These are phyloP conservation scores for Globisporangium rhizosaccharum DNA, from an alignment of 352 stramenopile genomes.

Conservation along the genomic window DNA sequence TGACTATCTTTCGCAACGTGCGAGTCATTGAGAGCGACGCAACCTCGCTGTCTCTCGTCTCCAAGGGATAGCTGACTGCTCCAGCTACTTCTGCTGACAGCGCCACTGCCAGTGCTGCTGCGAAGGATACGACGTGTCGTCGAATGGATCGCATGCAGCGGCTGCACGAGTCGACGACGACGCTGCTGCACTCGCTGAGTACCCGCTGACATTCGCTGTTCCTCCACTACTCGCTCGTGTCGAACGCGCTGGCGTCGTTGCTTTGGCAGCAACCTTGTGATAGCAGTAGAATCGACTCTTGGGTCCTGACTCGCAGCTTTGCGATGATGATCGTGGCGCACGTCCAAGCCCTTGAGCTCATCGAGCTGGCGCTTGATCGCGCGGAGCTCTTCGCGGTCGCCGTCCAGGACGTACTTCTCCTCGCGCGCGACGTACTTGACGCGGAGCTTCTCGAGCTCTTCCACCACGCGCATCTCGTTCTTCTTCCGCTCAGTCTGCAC, in stretches of 20 bases:
- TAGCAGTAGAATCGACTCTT: not conserved
- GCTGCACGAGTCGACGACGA: not conserved
- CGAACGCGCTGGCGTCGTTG: not conserved
- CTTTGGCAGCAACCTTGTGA: no score
- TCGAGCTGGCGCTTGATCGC: slow-evolving; percentile 83
- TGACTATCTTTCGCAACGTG: not conserved
- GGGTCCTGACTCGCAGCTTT: no score
- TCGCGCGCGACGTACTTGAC: slow-evolving; percentile 78
- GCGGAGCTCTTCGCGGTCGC: slow-evolving; percentile 70
- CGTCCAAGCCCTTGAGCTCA: slow-evolving; percentile 49
- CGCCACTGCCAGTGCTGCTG: not conserved
- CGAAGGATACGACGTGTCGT: not conserved
- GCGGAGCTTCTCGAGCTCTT: slow-evolving; percentile 76
- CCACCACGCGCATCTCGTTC: slow-evolving; percentile 45
- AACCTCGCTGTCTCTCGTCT: not conserved
- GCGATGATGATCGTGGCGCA: slow-evolving; percentile 3
- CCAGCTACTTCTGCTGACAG: not conserved
- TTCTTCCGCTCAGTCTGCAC: slow-evolving; percentile 67
- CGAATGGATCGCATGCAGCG: not conserved
- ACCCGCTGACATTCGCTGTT: not conserved
- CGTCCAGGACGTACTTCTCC: slow-evolving; percentile 73
- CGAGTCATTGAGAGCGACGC: not conserved
- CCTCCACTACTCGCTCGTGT: not conserved
- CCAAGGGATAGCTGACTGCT: not conserved
- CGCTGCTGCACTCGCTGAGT: not conserved